Base-by-base conservation (phyloP, 1,139 yeast species). In the Yamadazyma sp. region DNA sequence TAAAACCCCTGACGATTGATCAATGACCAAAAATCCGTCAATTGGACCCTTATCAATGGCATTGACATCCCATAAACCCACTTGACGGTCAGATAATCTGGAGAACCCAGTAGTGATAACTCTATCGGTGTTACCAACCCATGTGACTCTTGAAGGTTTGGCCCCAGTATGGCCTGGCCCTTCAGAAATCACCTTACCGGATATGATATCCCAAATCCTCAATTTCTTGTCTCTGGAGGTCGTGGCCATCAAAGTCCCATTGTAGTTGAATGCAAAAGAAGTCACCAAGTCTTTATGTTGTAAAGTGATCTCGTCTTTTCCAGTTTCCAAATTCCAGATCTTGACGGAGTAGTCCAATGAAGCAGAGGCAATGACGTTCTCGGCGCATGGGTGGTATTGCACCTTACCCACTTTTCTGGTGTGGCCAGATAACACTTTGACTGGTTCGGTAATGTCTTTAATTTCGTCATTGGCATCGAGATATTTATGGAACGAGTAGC, bases 41-140 rank as follows among this genome's bases (percentile, higher is more conserved):
- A 92, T 78, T 35, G 96, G 90, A 18, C 97, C 97, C 35, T 75
- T 71, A 3, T 69, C 81, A 40, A 94, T 70, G 50, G 85, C 78
- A 29, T 73, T 71, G 23, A 88, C 72, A 54, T 92, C 90, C 97
- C 98, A 92, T 42, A 92, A 73, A 48, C 94, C 98, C 46, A 90
- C 72, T 65, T 92, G 97, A 61, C 99, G 89, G 58, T 90, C 97
- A 31, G 96, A 86, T 52, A 86, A 75, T 57, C 86, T 80, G 29
- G 95, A 88, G 59, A 92, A 92, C 1, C 99, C 99, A n/a, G 98
- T 90, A 25, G 98, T 90, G 39, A 84, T 84, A 25, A 92, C 65
- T 53, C 97, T 76, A 54, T 90, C 86, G 34, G 86, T 70, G 53
- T 86, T 80, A 23, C 97, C 97, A 46, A 89, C 66, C 97, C 98